Evolutionary conservation across 768 basidiomycete species (phyloP).

Genomic region (Rhizopogon salebrosus): DNA sequence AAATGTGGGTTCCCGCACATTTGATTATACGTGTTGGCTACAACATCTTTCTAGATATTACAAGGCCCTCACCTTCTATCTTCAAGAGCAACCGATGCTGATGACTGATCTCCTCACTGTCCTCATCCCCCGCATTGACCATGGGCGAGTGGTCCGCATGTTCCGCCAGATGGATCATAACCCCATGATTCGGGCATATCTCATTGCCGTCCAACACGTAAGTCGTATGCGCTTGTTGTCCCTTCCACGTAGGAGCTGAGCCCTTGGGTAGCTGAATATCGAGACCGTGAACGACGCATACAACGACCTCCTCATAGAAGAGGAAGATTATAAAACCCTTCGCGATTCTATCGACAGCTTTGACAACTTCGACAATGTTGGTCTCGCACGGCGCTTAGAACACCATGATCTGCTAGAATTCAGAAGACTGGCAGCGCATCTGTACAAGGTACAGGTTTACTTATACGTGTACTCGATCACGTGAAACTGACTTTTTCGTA

Average conservation of each 20-base stretch:
- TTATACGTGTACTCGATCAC: background rate
- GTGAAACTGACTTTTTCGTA: background rate
- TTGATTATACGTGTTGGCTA: background rate
- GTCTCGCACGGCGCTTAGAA: constrained; percentile 80
- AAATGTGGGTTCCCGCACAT: constrained; percentile 59
- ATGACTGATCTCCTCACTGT: constrained; percentile 91
- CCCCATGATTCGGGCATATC: constrained; percentile 91
- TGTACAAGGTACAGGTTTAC: constrained; percentile 72
- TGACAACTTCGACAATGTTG: constrained; percentile 94
- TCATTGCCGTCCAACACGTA: constrained; percentile 94
- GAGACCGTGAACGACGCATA: constrained; percentile 98
- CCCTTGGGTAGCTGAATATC: constrained; percentile 72
- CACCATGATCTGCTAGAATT: constrained; percentile 92
- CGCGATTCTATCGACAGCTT: constrained; percentile 98
- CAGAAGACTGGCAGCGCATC: constrained; percentile 87
- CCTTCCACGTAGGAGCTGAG: constrained; percentile 1
- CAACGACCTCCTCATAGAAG: constrained; percentile 96
- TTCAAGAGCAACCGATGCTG: constrained; percentile 88
- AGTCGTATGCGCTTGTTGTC: constrained; percentile 19
- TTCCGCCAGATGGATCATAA: constrained; percentile 95
- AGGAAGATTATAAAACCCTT: constrained; percentile 97
- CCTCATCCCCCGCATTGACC: constrained; percentile 91
- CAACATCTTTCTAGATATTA: constrained; percentile 63
- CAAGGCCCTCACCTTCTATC: constrained; percentile 91
- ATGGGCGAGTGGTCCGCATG: constrained; percentile 90